These are phyloP conservation scores for Blastobotrys illinoisensis DNA, from an alignment of 1,139 yeast species.

Conservation along the genomic window DNA sequence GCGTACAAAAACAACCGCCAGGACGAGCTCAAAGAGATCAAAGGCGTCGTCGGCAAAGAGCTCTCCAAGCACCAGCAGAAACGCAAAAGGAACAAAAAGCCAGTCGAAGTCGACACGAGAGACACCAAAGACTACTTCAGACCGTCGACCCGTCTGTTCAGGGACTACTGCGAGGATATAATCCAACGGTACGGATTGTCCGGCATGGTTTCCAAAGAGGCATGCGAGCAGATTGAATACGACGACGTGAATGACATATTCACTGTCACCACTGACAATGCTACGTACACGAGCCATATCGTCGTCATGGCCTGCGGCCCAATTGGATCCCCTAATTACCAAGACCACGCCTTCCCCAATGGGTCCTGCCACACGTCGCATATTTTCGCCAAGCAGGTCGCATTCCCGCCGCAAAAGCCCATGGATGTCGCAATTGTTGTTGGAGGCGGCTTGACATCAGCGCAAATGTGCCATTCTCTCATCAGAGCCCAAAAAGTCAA, in stretches of 20 bases:
- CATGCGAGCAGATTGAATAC: constrained; percentile 36
- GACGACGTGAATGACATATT: constrained; percentile 6
- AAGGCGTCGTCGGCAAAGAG: constrained; percentile 45
- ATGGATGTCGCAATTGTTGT: constrained; percentile 35
- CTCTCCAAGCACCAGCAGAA: constrained; percentile 43
- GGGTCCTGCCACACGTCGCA: constrained; percentile 45
- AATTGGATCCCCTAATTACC: constrained; percentile 35
- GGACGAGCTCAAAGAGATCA: constrained; percentile 40
- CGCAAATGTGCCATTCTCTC: constrained; percentile 44
- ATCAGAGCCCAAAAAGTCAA: constrained; percentile 32
- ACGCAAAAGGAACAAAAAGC: constrained; percentile 27
- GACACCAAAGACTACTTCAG: constrained; percentile 46
- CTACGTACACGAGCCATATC: constrained; percentile 34
- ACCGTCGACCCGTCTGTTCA: constrained; percentile 41
- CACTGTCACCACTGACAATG: constrained; percentile 10
- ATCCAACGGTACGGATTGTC: constrained; percentile 35
- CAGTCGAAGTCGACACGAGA: constrained; percentile 38
- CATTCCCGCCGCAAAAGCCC: constrained; percentile 24
- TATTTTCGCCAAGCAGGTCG: constrained; percentile 28
- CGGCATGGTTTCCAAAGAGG: constrained; percentile 35
- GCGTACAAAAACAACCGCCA: constrained; percentile 37
- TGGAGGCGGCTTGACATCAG: constrained; percentile 48
- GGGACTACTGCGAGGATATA: constrained; percentile 39
- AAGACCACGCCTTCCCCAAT: constrained; percentile 26
- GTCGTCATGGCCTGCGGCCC: constrained; percentile 44